Conservation (phyloP, 1,284 basidiomycete genomes). For the Sphagnurus paluster region DNA sequence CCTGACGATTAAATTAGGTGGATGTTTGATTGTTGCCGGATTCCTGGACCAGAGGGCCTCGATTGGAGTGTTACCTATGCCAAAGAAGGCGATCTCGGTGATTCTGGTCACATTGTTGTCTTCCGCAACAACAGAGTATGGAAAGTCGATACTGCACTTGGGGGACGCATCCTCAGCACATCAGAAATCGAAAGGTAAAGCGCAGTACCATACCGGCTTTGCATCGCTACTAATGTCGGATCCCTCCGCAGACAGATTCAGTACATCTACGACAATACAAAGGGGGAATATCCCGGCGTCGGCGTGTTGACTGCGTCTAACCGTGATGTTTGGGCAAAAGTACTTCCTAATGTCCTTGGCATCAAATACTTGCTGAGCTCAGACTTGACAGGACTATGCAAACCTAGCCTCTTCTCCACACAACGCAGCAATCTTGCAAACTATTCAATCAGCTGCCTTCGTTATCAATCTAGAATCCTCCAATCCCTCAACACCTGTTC, state of each 20-base stretch:
- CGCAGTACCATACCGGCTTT: background rate
- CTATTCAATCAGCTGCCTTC: slow-evolving; percentile 83
- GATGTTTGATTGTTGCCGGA: slow-evolving; percentile 92
- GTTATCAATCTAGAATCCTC: slow-evolving; percentile 76
- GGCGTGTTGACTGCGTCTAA: slow-evolving; percentile 78
- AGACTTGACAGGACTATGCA: slow-evolving; percentile 69
- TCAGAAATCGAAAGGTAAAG: slow-evolving; percentile 65
- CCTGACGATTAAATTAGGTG: slow-evolving; percentile 48
- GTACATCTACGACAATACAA: slow-evolving; percentile 68
- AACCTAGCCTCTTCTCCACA: slow-evolving; percentile 52
- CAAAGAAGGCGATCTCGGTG: slow-evolving; percentile 60
- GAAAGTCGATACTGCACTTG: slow-evolving; percentile 63
- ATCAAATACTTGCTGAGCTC: too few relatives aligned
- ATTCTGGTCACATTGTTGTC: slow-evolving; percentile 75
- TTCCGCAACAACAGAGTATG: slow-evolving; percentile 78
- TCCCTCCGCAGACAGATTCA: slow-evolving; percentile 61
- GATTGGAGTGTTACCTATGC: slow-evolving; percentile 80
- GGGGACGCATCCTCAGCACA: slow-evolving; percentile 65
- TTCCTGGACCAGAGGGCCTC: slow-evolving; percentile 68
- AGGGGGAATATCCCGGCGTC: slow-evolving; percentile 65
- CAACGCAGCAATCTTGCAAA: slow-evolving; percentile 66
- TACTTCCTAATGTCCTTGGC: slow-evolving; percentile 30
- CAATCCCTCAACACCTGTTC: slow-evolving; percentile 50
- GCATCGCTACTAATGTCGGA: background rate
- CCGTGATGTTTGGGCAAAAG: slow-evolving; percentile 85